Conservation (phyloP, 2,329 filamentous ascomycete genomes). For the Tolypocladium inflatum region DNA sequence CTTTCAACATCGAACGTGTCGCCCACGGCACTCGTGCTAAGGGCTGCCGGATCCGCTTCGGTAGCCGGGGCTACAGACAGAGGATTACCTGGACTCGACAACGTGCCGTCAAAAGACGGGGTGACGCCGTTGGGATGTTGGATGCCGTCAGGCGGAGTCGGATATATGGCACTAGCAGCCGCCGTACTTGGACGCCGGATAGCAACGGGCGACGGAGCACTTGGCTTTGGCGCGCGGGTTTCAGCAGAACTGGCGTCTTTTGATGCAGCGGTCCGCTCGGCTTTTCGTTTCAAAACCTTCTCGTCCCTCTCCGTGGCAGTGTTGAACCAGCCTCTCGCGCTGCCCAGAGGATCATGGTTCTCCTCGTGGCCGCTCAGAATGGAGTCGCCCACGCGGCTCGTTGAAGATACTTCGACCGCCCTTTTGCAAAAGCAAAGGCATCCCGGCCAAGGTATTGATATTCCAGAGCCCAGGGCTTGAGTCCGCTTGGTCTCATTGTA, state of each 20-base stretch:
- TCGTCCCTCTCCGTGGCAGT: constrained; percentile 35
- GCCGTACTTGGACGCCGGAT: constrained; percentile 39
- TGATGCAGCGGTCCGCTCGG: constrained; percentile 35
- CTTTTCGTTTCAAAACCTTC: constrained; percentile 35
- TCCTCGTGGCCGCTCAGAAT: constrained; percentile 27
- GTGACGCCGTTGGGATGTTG: constrained; percentile 43
- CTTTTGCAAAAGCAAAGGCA: constrained; percentile 43
- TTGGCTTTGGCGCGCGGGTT: constrained; percentile 31
- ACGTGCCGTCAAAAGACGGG: constrained; percentile 45
- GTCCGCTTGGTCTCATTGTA: constrained; percentile 31
- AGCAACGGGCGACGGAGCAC: constrained; percentile 41
- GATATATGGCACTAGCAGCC: constrained; percentile 52
- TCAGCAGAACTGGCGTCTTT: constrained; percentile 34
- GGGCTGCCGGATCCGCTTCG: constrained; percentile 16
- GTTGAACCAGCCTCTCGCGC: constrained; percentile 39
- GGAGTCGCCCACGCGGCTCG: constrained; percentile 28
- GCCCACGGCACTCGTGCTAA: constrained; percentile 9
- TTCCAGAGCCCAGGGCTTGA: constrained; percentile 21
- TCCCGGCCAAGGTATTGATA: constrained; percentile 44
- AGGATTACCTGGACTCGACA: constrained; percentile 45
- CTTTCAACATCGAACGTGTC: constrained; percentile 15
- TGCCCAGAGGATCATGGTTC: constrained; percentile 37
- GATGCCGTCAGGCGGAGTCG: constrained; percentile 60
- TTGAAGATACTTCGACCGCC: constrained; percentile 29
- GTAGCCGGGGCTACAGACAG: constrained; percentile 17